A percentile compares a stretch with the other conserved stretches of the same genome.
These are phyloP conservation scores for Phytophthora palmivora DNA, from an alignment of 352 stramenopile genomes.

Conservation along the genomic window DNA sequence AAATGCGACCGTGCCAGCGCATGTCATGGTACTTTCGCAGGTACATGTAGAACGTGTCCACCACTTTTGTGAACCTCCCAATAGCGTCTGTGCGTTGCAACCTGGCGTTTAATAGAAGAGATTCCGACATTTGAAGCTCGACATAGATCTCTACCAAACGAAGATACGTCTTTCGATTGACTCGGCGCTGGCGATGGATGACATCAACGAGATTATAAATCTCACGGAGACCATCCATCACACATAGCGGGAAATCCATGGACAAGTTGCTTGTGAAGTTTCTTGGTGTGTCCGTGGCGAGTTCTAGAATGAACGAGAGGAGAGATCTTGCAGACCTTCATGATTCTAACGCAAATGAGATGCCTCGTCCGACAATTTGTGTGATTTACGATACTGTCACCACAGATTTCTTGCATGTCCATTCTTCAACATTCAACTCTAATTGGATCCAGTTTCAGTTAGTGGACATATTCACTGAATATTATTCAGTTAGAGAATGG, in stretches of 20 bases:
- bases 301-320: too few relatives aligned
- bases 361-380: too few relatives aligned
- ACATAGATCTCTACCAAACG: slow-evolving; percentile 25
- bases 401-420: too few relatives aligned
- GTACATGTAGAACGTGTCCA: slow-evolving; percentile 17
- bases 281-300: slow-evolving; percentile 5
- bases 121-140: slow-evolving; percentile 20
- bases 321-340: too few relatives aligned
- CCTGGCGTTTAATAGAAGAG: slow-evolving; percentile 15
- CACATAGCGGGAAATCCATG: too few relatives aligned
- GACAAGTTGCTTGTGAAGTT: background rate
- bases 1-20: slow-evolving; percentile 22
- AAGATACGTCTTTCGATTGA: slow-evolving; percentile 18
- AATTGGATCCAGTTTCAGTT: too few relatives aligned
- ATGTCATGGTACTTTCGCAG: slow-evolving; percentile 32
- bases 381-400: too few relatives aligned
- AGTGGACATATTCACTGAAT: too few relatives aligned
- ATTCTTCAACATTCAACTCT: too few relatives aligned
- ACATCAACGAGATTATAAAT: slow-evolving; percentile 24
- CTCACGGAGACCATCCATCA: too few relatives aligned
- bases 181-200: slow-evolving; percentile 19
- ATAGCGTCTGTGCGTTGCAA: slow-evolving; percentile 14
- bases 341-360: too few relatives aligned
- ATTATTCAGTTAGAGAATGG: too few relatives aligned
- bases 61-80: slow-evolving; percentile 9